Evolutionary conservation across 768 basidiomycete genomes (phyloP), one percentile per base, ranked within the genome.

Genomic region (Auricularia heimuer): DNA sequence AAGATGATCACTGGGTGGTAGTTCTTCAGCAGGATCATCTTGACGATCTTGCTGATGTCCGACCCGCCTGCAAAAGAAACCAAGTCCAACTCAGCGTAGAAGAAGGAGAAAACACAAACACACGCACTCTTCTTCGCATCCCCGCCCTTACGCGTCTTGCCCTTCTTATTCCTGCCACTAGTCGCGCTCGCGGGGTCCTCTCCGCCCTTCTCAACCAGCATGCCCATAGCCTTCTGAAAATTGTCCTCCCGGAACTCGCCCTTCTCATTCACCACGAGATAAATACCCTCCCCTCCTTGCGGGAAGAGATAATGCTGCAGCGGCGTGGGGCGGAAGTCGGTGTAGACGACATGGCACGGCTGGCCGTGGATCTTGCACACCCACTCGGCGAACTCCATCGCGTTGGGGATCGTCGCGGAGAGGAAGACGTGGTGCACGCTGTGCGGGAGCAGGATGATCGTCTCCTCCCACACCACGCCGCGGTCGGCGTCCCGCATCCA

Each of bases 381-480:
- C 97, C 97, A 99, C 76, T 98, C 92, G 34, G 96, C 94, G 70
- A 99, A 99, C 73, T 99, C 93, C 92, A 97, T 96, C 10, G 96
- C 94, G 76, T 99, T 98, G 54, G 97, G 97, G 63, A 99, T 98
- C 16, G 97, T 99, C 67, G 97, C 96, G 24, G 97, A 99, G 42
- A 99, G 86, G 77, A 99, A 99, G 66, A 99, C 96, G 74, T 97
- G 96, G 77, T 90, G 94, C 67, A 98, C 96, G 14, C 86, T 88
- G 75, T 97, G 92, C 8, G 97, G 97, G 11, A 99, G 85, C 2
- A 99, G 85, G 70, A 98, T 98, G 72, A 98, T 97, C 1, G 94
- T 95, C 75, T 97, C 95, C 77, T 99, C 96, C 97, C 97, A 98
- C 34, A 99, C 97, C 21, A 99, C 97, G 69, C 97, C 97, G 69